Base-by-base conservation (phyloP, 306 rosid species). In the Cyclanthera cordifolia region DNA sequence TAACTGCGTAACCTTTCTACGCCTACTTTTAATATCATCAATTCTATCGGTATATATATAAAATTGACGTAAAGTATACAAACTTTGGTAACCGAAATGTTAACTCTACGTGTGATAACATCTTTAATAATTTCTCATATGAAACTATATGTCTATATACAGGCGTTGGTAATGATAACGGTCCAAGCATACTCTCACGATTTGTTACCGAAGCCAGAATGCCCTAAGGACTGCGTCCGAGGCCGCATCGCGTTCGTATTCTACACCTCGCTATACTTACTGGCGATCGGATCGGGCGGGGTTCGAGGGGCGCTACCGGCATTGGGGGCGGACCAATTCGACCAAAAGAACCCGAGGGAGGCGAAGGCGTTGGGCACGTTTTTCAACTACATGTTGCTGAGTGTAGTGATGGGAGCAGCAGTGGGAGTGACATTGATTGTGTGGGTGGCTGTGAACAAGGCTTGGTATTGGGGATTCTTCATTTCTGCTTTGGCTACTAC, bases 301-400 rank as follows among this genome's bases (percentile, higher is more conserved):
- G 92, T 87, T 3, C 86, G 84, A 74, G 95, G 95, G 20, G 78
- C 90, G 0, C 81, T 90, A 68, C 85, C 97, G 3, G 78, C 95
- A 19, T 83, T 90, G 43, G 97, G 97, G 24, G 95, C 91, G 6
- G 96, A 90, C 60, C 95, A 90, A 37, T 90, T 87, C 68, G 72
- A 86, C 63, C 70, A 76, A 4, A 83, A 84, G 47, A 82, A 87
- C 57, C 80, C 81, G 11, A 78, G 21, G 71, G 88, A 90, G 73
- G 85, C 79, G 12, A 87, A 87, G 64, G 86, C 85, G 4, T 79
- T 87, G 11, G 85, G 90, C 16, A 90, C 85, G 41, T 90, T 74
- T 69, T 90, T 90, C 80, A 90, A 90, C 63, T 82, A 80, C 80
- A 72, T 84, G 70, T 43, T 87, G 71, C 80, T 87, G 3, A 87